phyloP scores from a whole-genome alignment of 129 eudicot genomes.

The Saussurea involucrata region DNA sequence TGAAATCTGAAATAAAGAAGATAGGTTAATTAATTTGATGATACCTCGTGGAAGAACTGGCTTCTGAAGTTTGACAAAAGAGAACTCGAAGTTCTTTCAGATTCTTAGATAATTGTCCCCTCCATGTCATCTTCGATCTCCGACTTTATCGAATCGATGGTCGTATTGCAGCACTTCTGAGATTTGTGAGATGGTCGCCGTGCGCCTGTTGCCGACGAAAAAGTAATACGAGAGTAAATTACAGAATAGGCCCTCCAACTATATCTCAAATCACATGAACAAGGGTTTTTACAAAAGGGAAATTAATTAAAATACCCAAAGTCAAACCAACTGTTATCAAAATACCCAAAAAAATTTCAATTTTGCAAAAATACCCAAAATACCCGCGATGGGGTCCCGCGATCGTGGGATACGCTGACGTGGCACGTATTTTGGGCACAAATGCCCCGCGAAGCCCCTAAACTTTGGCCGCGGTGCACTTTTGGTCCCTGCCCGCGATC shows the following conservation, averaged over 20 bases:
- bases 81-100: slow-evolving; percentile 84
- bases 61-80: slow-evolving; percentile 78
- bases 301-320: too few relatives aligned
- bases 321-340: too few relatives aligned
- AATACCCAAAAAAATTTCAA: too few relatives aligned
- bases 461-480: too few relatives aligned
- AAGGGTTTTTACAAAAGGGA: too few relatives aligned
- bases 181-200: neutral
- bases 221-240: neutral
- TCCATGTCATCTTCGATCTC: slow-evolving; percentile 63
- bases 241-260: neutral
- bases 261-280: neutral
- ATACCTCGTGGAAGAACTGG: slow-evolving; percentile 79
- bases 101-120: slow-evolving; percentile 55
- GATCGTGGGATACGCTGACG: too few relatives aligned
- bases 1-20: neutral
- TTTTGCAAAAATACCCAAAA: too few relatives aligned
- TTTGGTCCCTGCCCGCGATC: too few relatives aligned
- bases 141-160: neutral
- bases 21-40: neutral
- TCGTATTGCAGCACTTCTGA: neutral
- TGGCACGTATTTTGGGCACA: too few relatives aligned
- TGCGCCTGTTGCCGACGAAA: neutral
- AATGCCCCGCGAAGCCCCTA: too few relatives aligned
- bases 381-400: too few relatives aligned